Evolutionary conservation across 2,329 filamentous ascomycete species (phyloP).

Genomic region (Stromatinia cepivora): DNA sequence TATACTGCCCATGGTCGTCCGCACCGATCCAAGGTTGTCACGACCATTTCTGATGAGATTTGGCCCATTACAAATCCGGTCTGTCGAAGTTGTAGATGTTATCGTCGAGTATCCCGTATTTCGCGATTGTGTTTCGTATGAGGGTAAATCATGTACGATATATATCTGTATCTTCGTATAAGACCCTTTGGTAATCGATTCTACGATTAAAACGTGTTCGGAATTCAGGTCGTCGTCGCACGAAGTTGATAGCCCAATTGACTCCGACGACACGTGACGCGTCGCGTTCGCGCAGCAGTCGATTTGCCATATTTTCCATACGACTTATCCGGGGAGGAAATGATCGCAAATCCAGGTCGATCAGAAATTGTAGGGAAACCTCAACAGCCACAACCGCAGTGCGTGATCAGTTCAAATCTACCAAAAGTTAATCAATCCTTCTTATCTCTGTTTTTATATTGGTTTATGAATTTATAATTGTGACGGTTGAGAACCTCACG

Average conservation of each 20-base stretch:
- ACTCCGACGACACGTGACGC: background rate
- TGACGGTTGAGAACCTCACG: too few relatives aligned
- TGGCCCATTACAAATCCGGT: background rate
- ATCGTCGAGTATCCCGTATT: constrained; percentile 24
- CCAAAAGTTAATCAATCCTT: too few relatives aligned
- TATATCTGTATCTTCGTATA: constrained; percentile 30
- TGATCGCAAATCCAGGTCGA: constrained; percentile 25
- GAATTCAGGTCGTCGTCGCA: constrained; percentile 3
- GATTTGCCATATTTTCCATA: constrained; percentile 31
- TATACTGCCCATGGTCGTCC: constrained; percentile 29
- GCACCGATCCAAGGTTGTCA: constrained; percentile 26
- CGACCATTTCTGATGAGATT: background rate
- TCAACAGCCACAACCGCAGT: too few relatives aligned
- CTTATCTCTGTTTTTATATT: too few relatives aligned
- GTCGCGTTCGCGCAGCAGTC: constrained; percentile 6
- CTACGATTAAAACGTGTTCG: constrained; percentile 24
- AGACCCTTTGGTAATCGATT: constrained; percentile 29
- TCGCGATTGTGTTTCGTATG: constrained; percentile 19
- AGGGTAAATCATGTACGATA: constrained; percentile 23
- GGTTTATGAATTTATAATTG: too few relatives aligned
- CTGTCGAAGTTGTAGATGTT: constrained; percentile 20
- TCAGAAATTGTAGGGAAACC: too few relatives aligned
- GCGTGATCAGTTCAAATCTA: too few relatives aligned
- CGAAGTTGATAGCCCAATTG: background rate
- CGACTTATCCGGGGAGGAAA: constrained; percentile 7